Conservation (phyloP, 768 basidiomycete species). For the Lactarius deliciosus region DNA sequence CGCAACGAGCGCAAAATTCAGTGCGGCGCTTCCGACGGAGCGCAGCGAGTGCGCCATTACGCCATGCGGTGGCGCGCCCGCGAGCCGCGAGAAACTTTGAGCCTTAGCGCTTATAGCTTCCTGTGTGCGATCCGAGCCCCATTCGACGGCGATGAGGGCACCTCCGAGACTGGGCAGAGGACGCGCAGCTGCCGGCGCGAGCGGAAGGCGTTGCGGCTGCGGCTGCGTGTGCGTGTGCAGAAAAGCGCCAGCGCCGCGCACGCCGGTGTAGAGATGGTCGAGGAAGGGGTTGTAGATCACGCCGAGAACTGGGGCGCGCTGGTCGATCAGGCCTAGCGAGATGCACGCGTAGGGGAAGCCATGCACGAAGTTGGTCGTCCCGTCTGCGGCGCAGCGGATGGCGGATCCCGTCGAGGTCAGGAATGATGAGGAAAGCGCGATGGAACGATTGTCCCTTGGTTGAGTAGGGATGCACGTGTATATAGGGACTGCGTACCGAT, state of each 20-base stretch:
- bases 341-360: slow-evolving; percentile 88
- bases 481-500: slow-evolving; percentile 55
- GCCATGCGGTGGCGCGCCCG: slow-evolving; percentile 62
- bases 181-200: slow-evolving; percentile 46
- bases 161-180: slow-evolving; percentile 66
- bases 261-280: slow-evolving; percentile 79
- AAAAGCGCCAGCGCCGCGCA: slow-evolving; percentile 78
- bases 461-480: neutral
- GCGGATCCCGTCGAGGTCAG: neutral
- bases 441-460: neutral
- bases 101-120: slow-evolving; percentile 57
- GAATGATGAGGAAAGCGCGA: neutral
- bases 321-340: slow-evolving; percentile 86
- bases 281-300: slow-evolving; percentile 88
- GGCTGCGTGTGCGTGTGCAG: slow-evolving; percentile 40
- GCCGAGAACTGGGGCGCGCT: slow-evolving; percentile 78
- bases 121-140: slow-evolving; percentile 75
- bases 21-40: slow-evolving; percentile 79
- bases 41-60: slow-evolving; percentile 87
- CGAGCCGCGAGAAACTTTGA: slow-evolving; percentile 68
- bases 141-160: slow-evolving; percentile 81
- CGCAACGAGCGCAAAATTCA: slow-evolving; percentile 83
- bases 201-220: slow-evolving; percentile 57
- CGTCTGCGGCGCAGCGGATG: slow-evolving; percentile 47
- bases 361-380: slow-evolving; percentile 87